These are phyloP conservation scores for Chytridiales sp. DNA, from an alignment of 371 early-diverging fungal genomes.

Conservation along the genomic window DNA sequence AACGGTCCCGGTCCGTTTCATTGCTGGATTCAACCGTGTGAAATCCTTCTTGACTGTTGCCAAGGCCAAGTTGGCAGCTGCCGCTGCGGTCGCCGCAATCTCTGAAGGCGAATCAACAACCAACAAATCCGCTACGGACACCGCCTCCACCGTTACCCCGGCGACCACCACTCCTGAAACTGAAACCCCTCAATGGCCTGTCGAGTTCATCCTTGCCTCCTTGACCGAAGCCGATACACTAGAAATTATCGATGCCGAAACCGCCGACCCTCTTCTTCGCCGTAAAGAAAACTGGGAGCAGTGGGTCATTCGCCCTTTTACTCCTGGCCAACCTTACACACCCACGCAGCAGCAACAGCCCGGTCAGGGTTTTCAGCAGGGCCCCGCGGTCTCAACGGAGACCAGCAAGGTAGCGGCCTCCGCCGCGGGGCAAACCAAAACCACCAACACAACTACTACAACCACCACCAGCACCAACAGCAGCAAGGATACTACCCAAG, in stretches of 20 bases:
- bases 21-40: conserved; percentile 87
- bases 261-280: conserved; percentile 22
- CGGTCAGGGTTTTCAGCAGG: conserved; percentile 28
- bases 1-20: conserved; percentile 51
- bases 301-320: conserved; percentile 31
- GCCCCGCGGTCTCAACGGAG: conserved; percentile 30
- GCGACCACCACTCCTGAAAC: conserved; percentile 9
- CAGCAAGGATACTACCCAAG: not conserved
- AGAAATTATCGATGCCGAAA: conserved; percentile 16
- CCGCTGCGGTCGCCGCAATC: conserved; percentile 5
- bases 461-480: not conserved
- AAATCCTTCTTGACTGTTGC: conserved; percentile 30
- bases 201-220: conserved; percentile 24
- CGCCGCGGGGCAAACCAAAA: conserved; percentile 27
- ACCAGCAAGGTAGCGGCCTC: conserved; percentile 18
- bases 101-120: not conserved
- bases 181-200: conserved; percentile 26
- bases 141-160: not conserved
- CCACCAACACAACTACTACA: not conserved
- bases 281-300: conserved; percentile 42
- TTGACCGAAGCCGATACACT: conserved; percentile 28
- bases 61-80: conserved; percentile 21
- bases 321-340: conserved; percentile 3
- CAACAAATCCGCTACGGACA: not conserved
- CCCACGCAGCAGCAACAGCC: not conserved